Evolutionary conservation across 176 grass and related monocot species (phyloP), one percentile per base, ranked within the genome.

Genomic region (Phoenix dactylifera): DNA sequence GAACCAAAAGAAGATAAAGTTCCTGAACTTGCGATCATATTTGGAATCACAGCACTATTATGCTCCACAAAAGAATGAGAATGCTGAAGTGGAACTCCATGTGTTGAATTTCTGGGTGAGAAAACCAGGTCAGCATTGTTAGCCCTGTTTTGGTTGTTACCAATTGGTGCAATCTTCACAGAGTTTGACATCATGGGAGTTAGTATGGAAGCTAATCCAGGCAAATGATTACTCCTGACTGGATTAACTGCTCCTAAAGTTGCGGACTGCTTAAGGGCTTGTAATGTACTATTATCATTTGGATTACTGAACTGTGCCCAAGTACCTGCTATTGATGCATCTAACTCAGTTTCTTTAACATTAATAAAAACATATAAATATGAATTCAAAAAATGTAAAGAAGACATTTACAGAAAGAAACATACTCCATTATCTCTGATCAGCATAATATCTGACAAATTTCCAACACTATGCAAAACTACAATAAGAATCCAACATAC

Each of bases 221-320:
- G 51, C 53, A 82, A 68, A 59, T 62, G 50, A 10, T 62, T 82
- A 65, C 54, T 77, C 12, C 79, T 63, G 6, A 93, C 89, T 65
- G 88, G 76, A 57, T 71, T 89, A 44, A 89, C 73, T 51, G 66
- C 65, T 30, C 63, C 74, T 26, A 88, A 85, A 69, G 67, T 85
- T 76, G 94, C 85, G 54, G 94, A 93, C 54, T 77, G 85, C 4
- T 69, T 93, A 19, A 88, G 74, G 30, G 68, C 58, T 65, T 85
- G 87, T 55, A 89, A 39, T 62, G 77, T 23, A 77, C 28, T 92
- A 52, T 61, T 92, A 44, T 98, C 88, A 3, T 79, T 92, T 68
- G 88, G 94, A 68, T 85, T 88, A 56, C 73, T 77, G 67, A 81
- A 98, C 54, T 85, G 82, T 63, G 79, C 55, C 94, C 94, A 98